Evolutionary conservation across 129 eudicot species (phyloP).

Genomic region (Rutidosis leptorrhynchoides): DNA sequence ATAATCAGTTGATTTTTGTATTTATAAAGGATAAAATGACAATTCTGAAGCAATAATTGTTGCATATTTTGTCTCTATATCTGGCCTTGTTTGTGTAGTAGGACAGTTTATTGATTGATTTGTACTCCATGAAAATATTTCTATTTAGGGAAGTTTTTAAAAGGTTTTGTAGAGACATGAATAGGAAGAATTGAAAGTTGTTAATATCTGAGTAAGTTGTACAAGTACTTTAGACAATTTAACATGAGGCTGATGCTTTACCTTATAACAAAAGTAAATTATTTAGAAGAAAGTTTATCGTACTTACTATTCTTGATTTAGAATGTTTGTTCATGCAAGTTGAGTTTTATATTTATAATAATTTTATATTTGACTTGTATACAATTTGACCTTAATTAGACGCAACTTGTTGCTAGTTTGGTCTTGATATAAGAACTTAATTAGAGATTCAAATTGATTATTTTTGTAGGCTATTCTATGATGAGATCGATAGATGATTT

Average conservation of each 20-base stretch:
- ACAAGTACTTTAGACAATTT: too few species aligned
- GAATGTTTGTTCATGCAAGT: conserved; percentile 30
- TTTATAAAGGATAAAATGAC: too few species aligned
- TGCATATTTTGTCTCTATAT: not conserved
- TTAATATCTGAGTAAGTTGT: conserved; percentile 33
- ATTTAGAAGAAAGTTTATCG: conserved; percentile 13
- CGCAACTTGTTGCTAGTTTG: conserved; percentile 17
- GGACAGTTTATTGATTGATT: not conserved
- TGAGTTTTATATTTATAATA: conserved; percentile 20
- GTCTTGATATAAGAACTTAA: conserved; percentile 1
- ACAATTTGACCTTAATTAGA: conserved; percentile 9
- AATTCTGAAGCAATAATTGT: too few species aligned
- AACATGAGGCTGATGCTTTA: too few species aligned
- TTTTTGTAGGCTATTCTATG: conserved; percentile 49
- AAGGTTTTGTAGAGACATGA: not conserved
- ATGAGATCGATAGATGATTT: conserved; percentile 53
- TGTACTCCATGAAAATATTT: not conserved
- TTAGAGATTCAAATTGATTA: conserved; percentile 8
- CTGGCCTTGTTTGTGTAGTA: not conserved
- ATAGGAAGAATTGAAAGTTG: conserved; percentile 15
- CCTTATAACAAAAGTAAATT: too few species aligned
- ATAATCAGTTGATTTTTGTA: not conserved
- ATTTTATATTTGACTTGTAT: conserved; percentile 25
- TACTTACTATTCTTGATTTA: conserved; percentile 23
- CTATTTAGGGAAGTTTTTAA: not conserved